Percentiles rank a stretch among this genome's conserved stretches.
Evolutionary conservation across 2,329 filamentous ascomycete species (phyloP).

Genomic region (Curvularia sp.): DNA sequence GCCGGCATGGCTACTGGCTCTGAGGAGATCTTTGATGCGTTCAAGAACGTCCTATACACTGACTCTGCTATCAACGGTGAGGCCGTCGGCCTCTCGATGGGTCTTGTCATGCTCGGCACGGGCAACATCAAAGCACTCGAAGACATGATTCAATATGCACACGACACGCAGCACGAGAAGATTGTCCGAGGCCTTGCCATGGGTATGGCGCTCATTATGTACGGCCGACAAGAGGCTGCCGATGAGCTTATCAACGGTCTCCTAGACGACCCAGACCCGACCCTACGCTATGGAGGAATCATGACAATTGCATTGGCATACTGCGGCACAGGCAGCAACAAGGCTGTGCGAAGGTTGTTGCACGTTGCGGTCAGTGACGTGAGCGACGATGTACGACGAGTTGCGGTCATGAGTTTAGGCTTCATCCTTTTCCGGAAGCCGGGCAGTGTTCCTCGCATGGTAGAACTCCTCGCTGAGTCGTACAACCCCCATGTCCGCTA

Average conservation of each 20-base stretch:
- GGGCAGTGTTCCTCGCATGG: constrained; percentile 96
- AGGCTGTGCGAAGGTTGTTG: constrained; percentile 93
- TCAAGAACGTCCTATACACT: constrained; percentile 86
- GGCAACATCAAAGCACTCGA: constrained; percentile 92
- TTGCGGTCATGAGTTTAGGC: constrained; percentile 95
- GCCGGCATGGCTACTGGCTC: constrained; percentile 97
- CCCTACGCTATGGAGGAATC: constrained; percentile 93
- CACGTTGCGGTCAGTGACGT: constrained; percentile 98
- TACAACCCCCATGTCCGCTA: constrained; percentile 99
- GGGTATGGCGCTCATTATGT: constrained; percentile 99
- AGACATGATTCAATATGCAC: constrained; percentile 97
- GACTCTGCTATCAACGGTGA: constrained; percentile 97
- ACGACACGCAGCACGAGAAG: constrained; percentile 98
- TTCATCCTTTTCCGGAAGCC: constrained; percentile 99
- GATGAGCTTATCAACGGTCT: constrained; percentile 94
- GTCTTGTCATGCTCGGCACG: constrained; percentile 97
- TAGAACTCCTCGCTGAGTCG: constrained; percentile 95
- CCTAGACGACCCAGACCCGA: constrained; percentile 90
- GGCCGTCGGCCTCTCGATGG: constrained; percentile 94
- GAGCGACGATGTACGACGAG: constrained; percentile 93
- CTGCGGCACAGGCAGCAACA: constrained; percentile 97
- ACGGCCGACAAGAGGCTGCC: constrained; percentile 89
- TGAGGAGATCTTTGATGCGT: constrained; percentile 86
- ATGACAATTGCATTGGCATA: constrained; percentile 98
- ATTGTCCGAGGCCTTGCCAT: constrained; percentile 94